These are phyloP conservation scores for Moesziomyces aphidis DNA, from an alignment of 1,284 basidiomycete genomes.

Conservation along the genomic window DNA sequence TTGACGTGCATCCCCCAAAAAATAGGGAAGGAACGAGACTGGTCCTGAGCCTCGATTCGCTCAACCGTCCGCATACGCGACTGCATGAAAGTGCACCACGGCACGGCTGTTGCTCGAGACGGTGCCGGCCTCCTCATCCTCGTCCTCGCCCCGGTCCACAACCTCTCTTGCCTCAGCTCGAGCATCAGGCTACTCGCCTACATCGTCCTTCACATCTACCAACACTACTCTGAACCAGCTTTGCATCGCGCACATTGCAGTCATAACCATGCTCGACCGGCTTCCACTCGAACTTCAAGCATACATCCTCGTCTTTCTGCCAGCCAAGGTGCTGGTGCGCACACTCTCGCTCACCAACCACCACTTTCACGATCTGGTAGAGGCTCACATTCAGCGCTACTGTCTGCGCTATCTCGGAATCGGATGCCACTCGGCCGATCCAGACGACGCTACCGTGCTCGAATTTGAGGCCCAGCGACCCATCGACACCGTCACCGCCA, in stretches of 20 bases:
- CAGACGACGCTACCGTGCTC: slow-evolving; percentile 20
- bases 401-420: slow-evolving; percentile 34
- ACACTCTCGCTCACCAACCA: slow-evolving; percentile 44
- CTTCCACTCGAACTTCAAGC: slow-evolving; percentile 51
- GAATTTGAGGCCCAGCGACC: slow-evolving; percentile 59
- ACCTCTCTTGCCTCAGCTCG: neutral
- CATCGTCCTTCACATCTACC: no score
- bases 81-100: neutral
- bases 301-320: slow-evolving; percentile 48
- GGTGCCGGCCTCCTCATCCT: neutral
- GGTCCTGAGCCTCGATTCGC: neutral
- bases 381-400: slow-evolving; percentile 46
- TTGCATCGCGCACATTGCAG: no score
- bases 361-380: slow-evolving; percentile 47
- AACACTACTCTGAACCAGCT: no score
- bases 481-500: slow-evolving; percentile 58
- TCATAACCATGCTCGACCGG: slow-evolving; percentile 20
- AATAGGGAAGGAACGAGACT: neutral
- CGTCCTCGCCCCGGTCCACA: neutral
- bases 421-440: slow-evolving; percentile 12
- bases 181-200: no score
- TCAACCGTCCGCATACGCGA: neutral
- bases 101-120: neutral
- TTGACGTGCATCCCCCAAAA: neutral
- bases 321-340: slow-evolving; percentile 29